Evolutionary conservation across 805 yeast species (phyloP), one percentile per base, ranked within the genome.

Genomic region (Ogataea paradorogensis): DNA sequence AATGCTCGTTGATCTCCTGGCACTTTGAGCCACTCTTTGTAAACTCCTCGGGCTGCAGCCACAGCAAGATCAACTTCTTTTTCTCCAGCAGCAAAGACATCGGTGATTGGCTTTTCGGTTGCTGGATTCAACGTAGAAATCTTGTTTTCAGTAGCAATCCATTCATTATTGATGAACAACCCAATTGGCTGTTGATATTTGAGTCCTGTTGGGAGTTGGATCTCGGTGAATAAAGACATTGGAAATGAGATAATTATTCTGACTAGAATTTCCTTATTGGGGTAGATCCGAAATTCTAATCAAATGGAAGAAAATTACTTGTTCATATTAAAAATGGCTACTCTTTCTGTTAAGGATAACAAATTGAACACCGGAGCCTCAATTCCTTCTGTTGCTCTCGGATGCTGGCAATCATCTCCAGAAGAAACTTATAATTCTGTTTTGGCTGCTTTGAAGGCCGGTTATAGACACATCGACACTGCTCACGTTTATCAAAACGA

Each of bases 381-480:
- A 30, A 80, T 85, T 45, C 91, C 91, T 28, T 73, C 69, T 9
- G 66, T 85, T 30, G 90, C 87, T 3, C 72, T 84, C 35, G 93
- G 95, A 32, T 83, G 93, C 23, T 84, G 86, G 83, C 65, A 65
- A 57, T 76, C 83, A 24, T 58, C 74, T 15, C 72, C 69, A 13
- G 70, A 72, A 27, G 73, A 71, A 29, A 85, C 77, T 26, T 64
- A 67, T 54, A 63, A 66, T 18, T 71, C 88, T 37, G 84, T 79
- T 35, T 58, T 66, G 37, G 59, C 68, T 25, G 90, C 90, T 9
- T 56, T 79, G 42, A 62, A 79, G 48, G 68, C 70, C 31, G 89
- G 88, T 24, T 81, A 82, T 65, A 71, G 79, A 51, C 91, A 84
- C 61, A 78, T 84, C 47, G 91, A 84, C 59, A 74, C 84, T 23